Base-by-base conservation (phyloP, 371 early-diverging fungal species). In the Gilbertella persicaria region DNA sequence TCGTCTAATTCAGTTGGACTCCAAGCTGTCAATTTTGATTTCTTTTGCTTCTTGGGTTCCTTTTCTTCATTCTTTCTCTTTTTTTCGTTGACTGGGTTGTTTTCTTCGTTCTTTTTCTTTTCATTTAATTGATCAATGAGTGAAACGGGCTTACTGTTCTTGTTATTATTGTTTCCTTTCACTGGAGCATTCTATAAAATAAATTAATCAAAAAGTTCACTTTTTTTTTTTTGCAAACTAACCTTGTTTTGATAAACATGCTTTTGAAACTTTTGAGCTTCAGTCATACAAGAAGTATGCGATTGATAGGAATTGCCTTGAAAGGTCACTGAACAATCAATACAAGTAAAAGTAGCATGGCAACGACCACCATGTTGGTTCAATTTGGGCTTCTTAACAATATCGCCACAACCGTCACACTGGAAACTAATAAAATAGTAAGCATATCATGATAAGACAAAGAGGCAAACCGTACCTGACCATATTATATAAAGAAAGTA, bases 251-350 rank as follows among this genome's bases (percentile, higher is more conserved):
- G 74, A 55, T 79, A 84, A 13, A 84, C 62, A 14, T 77, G 62
- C 58, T 84, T 85, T 64, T 95, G 87, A 62, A 92, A 94, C 66
- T 95, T 97, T 73, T 97, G 90, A 3, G 87, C 91, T 65, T 97
- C 97, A 16, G 86, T 83, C 35, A 95, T 93, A 67, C 97, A 95
- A 6, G 85, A 80, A 0, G 86, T 93, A 64, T 97, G 97, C 6
- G 74, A 58, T 29, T 88, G 79, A 69, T 91, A 95, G 36, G 80
- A 79, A 5, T 62, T 75, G 26, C 92, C 92, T 29, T 83, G 73
- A 69, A 97, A 97, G 35, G 91, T 90, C n/a, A 74, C 82, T 4
- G 83, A 82, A 69, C 97, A 97, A 68, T 97, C 97, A 49, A 95
- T 85, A 74, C 95, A 95, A 19, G 91, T 84, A 68, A 88, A 95